Evolutionary conservation across 1,284 basidiomycete species (phyloP).

Genomic region (Vanrija humicola): DNA sequence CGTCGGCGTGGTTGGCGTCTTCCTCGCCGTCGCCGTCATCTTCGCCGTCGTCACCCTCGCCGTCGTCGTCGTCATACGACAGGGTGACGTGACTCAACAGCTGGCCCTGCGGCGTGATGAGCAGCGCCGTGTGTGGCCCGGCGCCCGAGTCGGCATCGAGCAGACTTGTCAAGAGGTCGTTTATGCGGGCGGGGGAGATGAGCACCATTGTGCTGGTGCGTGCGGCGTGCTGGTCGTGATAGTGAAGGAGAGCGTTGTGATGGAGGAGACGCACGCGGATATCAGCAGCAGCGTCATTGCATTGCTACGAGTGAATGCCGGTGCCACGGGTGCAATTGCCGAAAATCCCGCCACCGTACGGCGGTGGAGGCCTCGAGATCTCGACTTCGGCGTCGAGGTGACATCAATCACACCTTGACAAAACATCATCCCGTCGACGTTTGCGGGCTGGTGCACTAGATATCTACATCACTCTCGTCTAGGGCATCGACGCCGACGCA

Average conservation of each 20-base stretch:
- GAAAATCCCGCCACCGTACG: neutral
- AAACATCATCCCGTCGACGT: neutral
- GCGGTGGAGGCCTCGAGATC: neutral
- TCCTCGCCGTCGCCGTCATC: neutral
- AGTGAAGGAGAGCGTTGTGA: neutral
- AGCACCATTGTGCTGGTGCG: constrained; percentile 8
- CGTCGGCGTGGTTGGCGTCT: constrained; percentile 1
- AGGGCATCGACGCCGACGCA: neutral
- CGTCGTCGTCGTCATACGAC: constrained; percentile 7
- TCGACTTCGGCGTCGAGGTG: neutral
- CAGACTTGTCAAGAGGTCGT: constrained; percentile 10
- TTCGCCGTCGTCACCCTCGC: constrained; percentile 9
- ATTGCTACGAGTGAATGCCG: neutral
- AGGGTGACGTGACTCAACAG: constrained; percentile 20
- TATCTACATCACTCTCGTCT: neutral
- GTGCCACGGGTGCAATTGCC: neutral
- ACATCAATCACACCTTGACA: neutral
- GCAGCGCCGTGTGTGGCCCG: constrained; percentile 29
- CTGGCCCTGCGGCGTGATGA: constrained; percentile 32
- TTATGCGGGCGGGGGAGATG: constrained; percentile 14
- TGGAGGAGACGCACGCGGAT: neutral
- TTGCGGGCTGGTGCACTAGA: neutral
- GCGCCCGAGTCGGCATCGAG: constrained; percentile 6
- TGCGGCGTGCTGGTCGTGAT: neutral
- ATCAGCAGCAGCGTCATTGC: neutral